Percentiles rank a stretch among this genome's conserved stretches.
Evolutionary conservation across 2,329 filamentous ascomycete genomes (phyloP).

Genomic region (Gyromitra esculenta): DNA sequence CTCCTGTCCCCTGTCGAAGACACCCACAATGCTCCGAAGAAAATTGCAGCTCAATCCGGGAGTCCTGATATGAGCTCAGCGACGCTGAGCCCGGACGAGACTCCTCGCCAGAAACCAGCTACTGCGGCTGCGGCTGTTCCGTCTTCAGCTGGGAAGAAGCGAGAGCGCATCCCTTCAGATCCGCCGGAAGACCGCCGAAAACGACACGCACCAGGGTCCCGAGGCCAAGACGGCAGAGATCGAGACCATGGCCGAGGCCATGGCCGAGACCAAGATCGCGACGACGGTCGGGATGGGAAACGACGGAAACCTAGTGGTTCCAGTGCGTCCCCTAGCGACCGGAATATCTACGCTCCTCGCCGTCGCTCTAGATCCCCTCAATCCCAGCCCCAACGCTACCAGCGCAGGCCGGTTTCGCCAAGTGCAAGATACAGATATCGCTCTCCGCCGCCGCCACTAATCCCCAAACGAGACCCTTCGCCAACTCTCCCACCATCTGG

Average conservation of each 20-base stretch:
- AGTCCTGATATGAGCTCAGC: conserved; percentile 38
- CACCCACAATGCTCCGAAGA: conserved; percentile 14
- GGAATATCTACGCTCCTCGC: conserved; percentile 32
- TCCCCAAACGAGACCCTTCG: conserved; percentile 49
- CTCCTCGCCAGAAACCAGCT: conserved; percentile 27
- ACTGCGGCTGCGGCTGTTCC: conserved; percentile 1
- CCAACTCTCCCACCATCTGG: conserved; percentile 40
- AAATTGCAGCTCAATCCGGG: conserved; percentile 16
- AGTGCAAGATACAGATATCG: conserved; percentile 45
- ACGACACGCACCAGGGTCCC: conserved; percentile 13
- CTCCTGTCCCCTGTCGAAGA: conserved; percentile 41
- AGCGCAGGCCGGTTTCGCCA: conserved; percentile 42
- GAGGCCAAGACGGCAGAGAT: conserved; percentile 16
- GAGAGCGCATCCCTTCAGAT: conserved; percentile 11
- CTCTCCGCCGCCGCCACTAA: conserved; percentile 46
- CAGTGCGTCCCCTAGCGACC: conserved; percentile 13
- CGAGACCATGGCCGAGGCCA: conserved; percentile 2
- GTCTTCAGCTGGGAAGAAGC: conserved; percentile 9
- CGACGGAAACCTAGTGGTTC: conserved; percentile 25
- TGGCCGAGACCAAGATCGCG: conserved; percentile 11
- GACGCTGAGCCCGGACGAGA: conserved; percentile 44
- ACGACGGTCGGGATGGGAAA: conserved; percentile 23
- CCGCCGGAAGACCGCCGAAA: conserved; percentile 35
- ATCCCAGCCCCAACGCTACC: conserved; percentile 32
- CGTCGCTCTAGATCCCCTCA: conserved; percentile 46